phyloP scores from a whole-genome alignment of 352 stramenopile species.

The Globisporangium parvum region DNA sequence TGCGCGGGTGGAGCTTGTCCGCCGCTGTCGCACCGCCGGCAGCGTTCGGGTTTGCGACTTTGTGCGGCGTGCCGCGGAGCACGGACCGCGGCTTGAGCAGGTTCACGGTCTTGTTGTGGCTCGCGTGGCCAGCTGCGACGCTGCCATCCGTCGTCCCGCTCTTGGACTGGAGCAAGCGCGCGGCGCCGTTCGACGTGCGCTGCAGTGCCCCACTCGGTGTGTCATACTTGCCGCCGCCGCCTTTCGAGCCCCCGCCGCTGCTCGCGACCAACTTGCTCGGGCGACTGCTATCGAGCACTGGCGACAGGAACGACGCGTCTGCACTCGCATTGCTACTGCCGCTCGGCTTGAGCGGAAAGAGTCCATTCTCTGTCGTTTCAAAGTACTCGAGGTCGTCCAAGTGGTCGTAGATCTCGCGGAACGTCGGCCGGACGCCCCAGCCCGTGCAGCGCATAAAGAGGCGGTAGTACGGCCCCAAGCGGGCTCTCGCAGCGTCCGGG shows the following conservation, averaged over 20 bases:
- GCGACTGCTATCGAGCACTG: slow-evolving; percentile 26
- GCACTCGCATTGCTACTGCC: slow-evolving; percentile 3
- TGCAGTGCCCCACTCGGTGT: slow-evolving; percentile 31
- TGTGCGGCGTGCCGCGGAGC: slow-evolving; percentile 12
- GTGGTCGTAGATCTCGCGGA: slow-evolving; percentile 76
- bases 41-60: slow-evolving; percentile 7
- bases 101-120: slow-evolving; percentile 57
- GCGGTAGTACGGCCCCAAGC: slow-evolving; percentile 57
- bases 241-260: slow-evolving; percentile 25
- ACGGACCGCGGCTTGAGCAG: slow-evolving; percentile 77
- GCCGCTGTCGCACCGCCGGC: slow-evolving; percentile 7
- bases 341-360: slow-evolving; percentile 70
- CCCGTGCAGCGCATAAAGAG: slow-evolving; percentile 71
- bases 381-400: slow-evolving; percentile 77
- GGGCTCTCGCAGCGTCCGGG: slow-evolving; percentile 41
- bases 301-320: slow-evolving; percentile 50
- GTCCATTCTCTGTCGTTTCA: slow-evolving; percentile 62
- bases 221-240: slow-evolving; percentile 31
- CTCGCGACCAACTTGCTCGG: slow-evolving; percentile 30
- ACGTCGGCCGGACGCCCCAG: slow-evolving; percentile 74
- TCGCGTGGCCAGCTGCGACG: neutral
- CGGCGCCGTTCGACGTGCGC: slow-evolving; percentile 22
- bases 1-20: slow-evolving; percentile 13
- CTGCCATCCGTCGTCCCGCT: slow-evolving; percentile 26
- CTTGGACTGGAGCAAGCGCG: slow-evolving; percentile 41